Evolutionary conservation across 148 eudicot species (phyloP), one percentile per base, ranked within the genome.

Genomic region (Spergularia marina): DNA sequence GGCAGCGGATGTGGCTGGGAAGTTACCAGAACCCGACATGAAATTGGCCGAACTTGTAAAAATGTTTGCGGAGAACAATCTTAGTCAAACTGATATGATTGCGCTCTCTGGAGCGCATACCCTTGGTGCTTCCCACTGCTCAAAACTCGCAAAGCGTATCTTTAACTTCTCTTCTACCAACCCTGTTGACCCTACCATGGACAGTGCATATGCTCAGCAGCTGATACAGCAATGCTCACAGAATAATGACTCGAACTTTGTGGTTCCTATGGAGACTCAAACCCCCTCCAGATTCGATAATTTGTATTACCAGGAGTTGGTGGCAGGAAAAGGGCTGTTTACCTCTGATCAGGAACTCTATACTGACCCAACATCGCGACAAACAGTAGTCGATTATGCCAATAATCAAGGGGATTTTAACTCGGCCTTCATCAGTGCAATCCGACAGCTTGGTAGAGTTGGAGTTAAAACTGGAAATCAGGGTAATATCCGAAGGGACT

Each of bases 71-170:
- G 76, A 71, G 62, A 40, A 85, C 73, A 83, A 83, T 40, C 87
- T 89, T 5, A 74, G 76, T 13, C 83, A 83, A 49, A 65, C 76
- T 2, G 94, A 91, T 55, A 83, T 91, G 85, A 82, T 89, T 7
- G 88, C 94, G 0, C 78, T 91, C 7, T 88, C 94, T 10, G 97
- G 90, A 23, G 86, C 87, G 12, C 90, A 88, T 70, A 86, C 92
- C 12, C 12, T 88, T 12, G 92, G 92, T 3, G 84, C 83, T 52
- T 76, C 90, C 78, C 96, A 91, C 86, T 91, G 96, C 83, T 56
- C 56, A 53, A 83, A 82, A 10, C 76, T 90, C 15, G 65, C 82
- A 1, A 83, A 80, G 61, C 87, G 92, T 0, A 53, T 89, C 54
- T 81, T 82, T 80, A 85, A 87, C 56, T 91, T 89, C 74, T 78